Evolutionary conservation across 495 filamentous ascomycete species (phyloP).

Genomic region (Xylaria intraflava): DNA sequence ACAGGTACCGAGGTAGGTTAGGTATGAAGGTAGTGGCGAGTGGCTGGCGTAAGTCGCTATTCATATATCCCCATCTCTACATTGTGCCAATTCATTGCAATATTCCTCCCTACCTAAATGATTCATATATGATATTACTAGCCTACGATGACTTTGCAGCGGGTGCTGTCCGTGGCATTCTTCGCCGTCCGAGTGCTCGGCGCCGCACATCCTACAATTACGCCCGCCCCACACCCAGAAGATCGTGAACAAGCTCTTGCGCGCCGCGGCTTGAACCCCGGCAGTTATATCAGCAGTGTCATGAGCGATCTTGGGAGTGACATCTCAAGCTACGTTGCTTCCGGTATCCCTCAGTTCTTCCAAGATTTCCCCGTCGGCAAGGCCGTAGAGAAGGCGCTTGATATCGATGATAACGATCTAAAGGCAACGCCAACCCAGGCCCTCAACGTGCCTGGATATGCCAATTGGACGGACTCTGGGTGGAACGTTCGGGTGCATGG

Average conservation of each 20-base stretch:
- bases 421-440: slow-evolving; percentile 60
- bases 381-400: slow-evolving; percentile 52
- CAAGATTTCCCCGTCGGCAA: slow-evolving; percentile 58
- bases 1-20: too few relatives aligned
- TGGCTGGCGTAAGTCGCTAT: too few relatives aligned
- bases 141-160: slow-evolving; percentile 14
- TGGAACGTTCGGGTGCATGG: slow-evolving; percentile 75
- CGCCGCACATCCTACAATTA: slow-evolving; percentile 41
- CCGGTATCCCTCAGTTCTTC: slow-evolving; percentile 60
- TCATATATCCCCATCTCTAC: too few relatives aligned
- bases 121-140: neutral
- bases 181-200: slow-evolving; percentile 13
- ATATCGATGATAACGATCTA: slow-evolving; percentile 50
- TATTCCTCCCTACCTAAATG: neutral
- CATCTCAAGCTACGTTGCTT: slow-evolving; percentile 55
- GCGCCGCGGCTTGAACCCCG: slow-evolving; percentile 31
- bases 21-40: too few relatives aligned
- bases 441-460: slow-evolving; percentile 68
- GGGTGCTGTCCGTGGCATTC: slow-evolving; percentile 6
- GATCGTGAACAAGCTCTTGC: slow-evolving; percentile 21
- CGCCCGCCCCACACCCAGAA: slow-evolving; percentile 36
- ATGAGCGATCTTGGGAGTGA: slow-evolving; percentile 37
- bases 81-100: neutral
- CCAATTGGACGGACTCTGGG: slow-evolving; percentile 67
- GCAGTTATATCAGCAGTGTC: slow-evolving; percentile 43